Evolutionary conservation across 176 grass and related monocot species (phyloP).

Genomic region (Puccinellia tenuiflora): DNA sequence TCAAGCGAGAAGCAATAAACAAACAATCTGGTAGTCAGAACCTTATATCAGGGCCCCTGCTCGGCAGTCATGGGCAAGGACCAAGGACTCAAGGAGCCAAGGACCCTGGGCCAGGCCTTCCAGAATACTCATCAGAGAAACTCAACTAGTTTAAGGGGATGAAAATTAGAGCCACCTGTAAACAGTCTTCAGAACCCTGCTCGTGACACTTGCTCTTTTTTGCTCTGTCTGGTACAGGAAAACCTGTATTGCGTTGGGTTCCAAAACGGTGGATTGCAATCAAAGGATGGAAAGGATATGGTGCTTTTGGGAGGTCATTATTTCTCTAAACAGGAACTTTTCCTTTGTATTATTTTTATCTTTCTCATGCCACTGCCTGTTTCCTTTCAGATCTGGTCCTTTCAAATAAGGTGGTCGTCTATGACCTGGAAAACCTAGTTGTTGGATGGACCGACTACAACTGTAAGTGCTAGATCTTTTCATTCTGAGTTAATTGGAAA

Average conservation of each 20-base stretch:
- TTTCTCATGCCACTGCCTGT: slow-evolving; percentile 3
- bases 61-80: neutral
- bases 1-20: neutral
- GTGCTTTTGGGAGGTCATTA: slow-evolving; percentile 90
- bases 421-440: slow-evolving; percentile 91
- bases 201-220: neutral
- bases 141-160: neutral
- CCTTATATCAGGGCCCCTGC: neutral
- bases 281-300: slow-evolving; percentile 85
- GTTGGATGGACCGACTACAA: slow-evolving; percentile 93
- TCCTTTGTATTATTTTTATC: neutral
- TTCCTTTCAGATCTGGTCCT: slow-evolving; percentile 86
- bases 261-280: slow-evolving; percentile 89
- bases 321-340: slow-evolving; percentile 5
- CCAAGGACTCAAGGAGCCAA: neutral
- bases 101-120: neutral
- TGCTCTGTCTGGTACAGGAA: slow-evolving; percentile 32
- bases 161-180: neutral
- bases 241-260: slow-evolving; percentile 79
- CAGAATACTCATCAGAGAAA: neutral
- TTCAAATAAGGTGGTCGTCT: slow-evolving; percentile 94
- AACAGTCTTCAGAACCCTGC: neutral
- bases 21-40: neutral
- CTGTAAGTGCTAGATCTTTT: slow-evolving; percentile 56
- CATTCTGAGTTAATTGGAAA: neutral